Percentiles rank a stretch among this genome's conserved stretches.
phyloP scores from a whole-genome alignment of 768 basidiomycete species.

The Gymnopilus junonius region DNA sequence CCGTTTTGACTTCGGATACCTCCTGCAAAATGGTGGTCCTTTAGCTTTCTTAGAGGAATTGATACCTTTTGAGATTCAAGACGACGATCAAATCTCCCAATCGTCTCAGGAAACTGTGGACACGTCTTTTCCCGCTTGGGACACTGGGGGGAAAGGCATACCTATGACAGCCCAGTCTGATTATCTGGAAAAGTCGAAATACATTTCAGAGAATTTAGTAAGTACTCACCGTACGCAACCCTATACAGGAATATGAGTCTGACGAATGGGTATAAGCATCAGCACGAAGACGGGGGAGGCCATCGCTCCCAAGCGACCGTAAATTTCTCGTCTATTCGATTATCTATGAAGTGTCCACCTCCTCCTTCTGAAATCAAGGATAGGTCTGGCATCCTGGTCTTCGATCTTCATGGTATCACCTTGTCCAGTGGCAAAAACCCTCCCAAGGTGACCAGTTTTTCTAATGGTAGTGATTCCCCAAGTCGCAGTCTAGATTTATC shows the following conservation, averaged over 20 bases:
- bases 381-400: slow-evolving; percentile 70
- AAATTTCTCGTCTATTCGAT: slow-evolving; percentile 59
- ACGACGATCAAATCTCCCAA: slow-evolving; percentile 6
- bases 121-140: slow-evolving; percentile 6
- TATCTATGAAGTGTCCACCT: slow-evolving; percentile 71
- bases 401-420: slow-evolving; percentile 62
- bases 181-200: neutral
- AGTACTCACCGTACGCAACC: neutral
- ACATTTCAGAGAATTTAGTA: neutral
- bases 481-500: slow-evolving; percentile 4
- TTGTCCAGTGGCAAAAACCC: slow-evolving; percentile 26
- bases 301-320: slow-evolving; percentile 27
- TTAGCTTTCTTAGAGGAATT: slow-evolving; percentile 43
- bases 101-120: slow-evolving; percentile 15
- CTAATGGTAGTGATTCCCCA: slow-evolving; percentile 13
- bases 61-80: neutral
- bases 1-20: slow-evolving; percentile 68
- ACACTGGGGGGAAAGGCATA: neutral
- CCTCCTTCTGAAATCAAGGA: slow-evolving; percentile 49
- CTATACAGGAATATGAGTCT: neutral
- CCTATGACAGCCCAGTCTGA: neutral
- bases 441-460: slow-evolving; percentile 32
- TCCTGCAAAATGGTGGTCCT: slow-evolving; percentile 42
- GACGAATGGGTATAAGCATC: neutral
- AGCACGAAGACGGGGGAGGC: neutral